Base-by-base conservation (phyloP, 352 stramenopile species). In the Discostella stelligera region DNA sequence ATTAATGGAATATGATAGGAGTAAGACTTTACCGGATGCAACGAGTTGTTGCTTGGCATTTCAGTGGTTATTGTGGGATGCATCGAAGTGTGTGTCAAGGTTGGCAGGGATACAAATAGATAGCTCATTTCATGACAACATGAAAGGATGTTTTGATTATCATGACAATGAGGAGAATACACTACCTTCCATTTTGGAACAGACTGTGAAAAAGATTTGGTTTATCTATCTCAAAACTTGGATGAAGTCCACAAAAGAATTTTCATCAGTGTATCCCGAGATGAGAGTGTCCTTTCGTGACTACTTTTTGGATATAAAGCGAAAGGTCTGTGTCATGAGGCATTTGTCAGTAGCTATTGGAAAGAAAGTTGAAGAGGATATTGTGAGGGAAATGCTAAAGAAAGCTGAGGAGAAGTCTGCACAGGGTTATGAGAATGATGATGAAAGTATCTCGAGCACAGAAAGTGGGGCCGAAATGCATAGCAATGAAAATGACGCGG, bases 261-360 rank as follows among this genome's bases (percentile, higher is more conserved):
- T 84, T 55, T 79, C 70, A 0, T 37, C 20, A 3, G 63, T 77
- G 27, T 87, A 91, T 79, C 87, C 87, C 25, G 74, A 89, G 49
- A 77, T 90, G 54, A 77, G 84, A 66, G 87, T 90, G 62, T 86
- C 68, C 10, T 87, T 92, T 63, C 87, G 87, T 46, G 87, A 91
- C 81, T 68, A 32, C 14, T 92, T 91, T 66, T 54, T 92, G 16
- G 32, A 49, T n/a, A 21, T 55, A 5, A 10, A 46, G 30, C 25
- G 66, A 0, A 73, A 71, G 27, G 30, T 21, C 23, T 48, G 64
- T 25, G 7, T 91, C 0, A 69, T 74, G 14, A 71, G 68, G 65
- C 78, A 83, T 53, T 60, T 91, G 25, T 80, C 71, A 11, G 59
- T 83, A 0, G 77, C 58, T 53, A 69, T 84, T 3, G 69, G 60